Conservation (phyloP, 164 flowering plant species). For the Berberis vulgaris region DNA sequence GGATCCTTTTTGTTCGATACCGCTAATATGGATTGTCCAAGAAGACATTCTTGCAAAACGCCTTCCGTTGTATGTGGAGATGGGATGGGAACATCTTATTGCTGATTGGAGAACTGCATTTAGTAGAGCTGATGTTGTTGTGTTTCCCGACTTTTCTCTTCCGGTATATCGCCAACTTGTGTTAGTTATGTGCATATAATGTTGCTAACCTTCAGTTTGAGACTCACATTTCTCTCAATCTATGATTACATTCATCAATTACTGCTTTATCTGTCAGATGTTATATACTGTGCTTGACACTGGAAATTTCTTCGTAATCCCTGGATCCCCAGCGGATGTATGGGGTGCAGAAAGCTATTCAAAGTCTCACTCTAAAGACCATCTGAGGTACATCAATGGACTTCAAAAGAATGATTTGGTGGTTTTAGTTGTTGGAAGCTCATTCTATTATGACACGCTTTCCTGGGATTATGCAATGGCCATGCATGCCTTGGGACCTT, state of each 20-base stretch:
- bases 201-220: background rate
- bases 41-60: slow-evolving; percentile 81
- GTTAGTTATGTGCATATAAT: background rate
- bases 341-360: slow-evolving; percentile 79
- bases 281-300: slow-evolving; percentile 78
- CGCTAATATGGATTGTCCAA: slow-evolving; percentile 85
- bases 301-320: slow-evolving; percentile 93
- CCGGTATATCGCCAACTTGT: slow-evolving; percentile 44
- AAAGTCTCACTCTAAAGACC: slow-evolving; percentile 46
- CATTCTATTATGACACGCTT: slow-evolving; percentile 63
- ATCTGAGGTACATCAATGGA: slow-evolving; percentile 44
- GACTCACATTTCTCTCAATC: background rate
- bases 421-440: slow-evolving; percentile 73
- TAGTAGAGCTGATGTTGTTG: slow-evolving; percentile 69
- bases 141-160: slow-evolving; percentile 72
- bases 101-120: slow-evolving; percentile 71
- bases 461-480: slow-evolving; percentile 84
- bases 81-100: slow-evolving; percentile 56
- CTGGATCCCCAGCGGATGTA: slow-evolving; percentile 81
- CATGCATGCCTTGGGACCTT: slow-evolving; percentile 67
- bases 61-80: slow-evolving; percentile 51
- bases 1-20: slow-evolving; percentile 94
- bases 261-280: slow-evolving; percentile 51
- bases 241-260: slow-evolving; percentile 11
- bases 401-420: slow-evolving; percentile 55